These are phyloP conservation scores for Penicillium vulpinum DNA, from an alignment of 2,329 filamentous ascomycete genomes.

Conservation along the genomic window DNA sequence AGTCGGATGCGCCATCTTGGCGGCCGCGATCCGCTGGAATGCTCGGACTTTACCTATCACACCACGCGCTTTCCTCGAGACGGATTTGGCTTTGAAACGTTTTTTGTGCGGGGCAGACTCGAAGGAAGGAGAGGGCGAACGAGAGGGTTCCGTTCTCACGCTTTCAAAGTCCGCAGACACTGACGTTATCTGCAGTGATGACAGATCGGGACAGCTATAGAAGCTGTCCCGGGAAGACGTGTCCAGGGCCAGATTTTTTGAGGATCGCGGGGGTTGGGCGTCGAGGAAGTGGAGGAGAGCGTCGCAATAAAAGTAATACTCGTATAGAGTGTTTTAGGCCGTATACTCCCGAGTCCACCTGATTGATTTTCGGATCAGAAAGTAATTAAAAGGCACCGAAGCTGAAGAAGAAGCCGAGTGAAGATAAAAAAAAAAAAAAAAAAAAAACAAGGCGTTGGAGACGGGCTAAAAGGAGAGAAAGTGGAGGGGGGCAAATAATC, in stretches of 20 bases:
- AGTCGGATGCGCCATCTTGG: conserved; percentile 44
- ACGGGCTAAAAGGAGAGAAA: conserved; percentile 8
- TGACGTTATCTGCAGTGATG: conserved; percentile 36
- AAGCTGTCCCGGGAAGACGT: conserved; percentile 42
- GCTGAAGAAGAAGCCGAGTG: neutral
- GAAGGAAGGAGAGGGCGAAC: conserved; percentile 31
- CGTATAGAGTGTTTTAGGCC: conserved; percentile 9
- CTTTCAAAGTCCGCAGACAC: conserved; percentile 25
- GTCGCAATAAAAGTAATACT: conserved; percentile 22
- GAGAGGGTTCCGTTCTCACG: conserved; percentile 32
- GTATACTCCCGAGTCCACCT: conserved; percentile 9
- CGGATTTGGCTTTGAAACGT: conserved; percentile 35
- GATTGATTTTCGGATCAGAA: neutral
- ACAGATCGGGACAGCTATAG: conserved; percentile 47
- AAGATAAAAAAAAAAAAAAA: neutral
- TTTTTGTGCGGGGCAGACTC: conserved; percentile 34
- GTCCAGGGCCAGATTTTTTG: conserved; percentile 44
- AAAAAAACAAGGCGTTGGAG: neutral
- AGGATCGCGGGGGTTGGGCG: conserved; percentile 27
- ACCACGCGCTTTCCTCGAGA: conserved; percentile 42
- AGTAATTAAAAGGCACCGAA: neutral
- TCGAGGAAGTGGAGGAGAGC: conserved; percentile 17
- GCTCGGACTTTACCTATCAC: conserved; percentile 44
- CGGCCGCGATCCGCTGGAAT: conserved; percentile 41
- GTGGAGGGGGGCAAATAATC: conserved; percentile 6